Evolutionary conservation across 2,329 filamentous ascomycete species (phyloP).

Genomic region (Fusarium fracticaudum): DNA sequence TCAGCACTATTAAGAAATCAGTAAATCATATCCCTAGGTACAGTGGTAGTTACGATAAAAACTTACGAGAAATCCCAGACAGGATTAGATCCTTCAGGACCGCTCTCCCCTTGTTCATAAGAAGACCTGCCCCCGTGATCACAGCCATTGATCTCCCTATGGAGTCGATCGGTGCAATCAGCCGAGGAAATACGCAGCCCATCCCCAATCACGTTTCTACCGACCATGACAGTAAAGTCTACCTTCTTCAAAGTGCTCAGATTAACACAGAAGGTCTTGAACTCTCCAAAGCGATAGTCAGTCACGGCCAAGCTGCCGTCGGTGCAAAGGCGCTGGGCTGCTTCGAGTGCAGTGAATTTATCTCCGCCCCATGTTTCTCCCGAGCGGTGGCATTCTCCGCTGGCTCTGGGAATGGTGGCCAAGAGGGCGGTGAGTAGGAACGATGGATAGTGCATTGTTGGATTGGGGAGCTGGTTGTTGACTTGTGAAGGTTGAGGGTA

Average conservation of each 20-base stretch:
- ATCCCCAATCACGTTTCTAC: background rate
- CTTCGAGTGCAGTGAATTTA: background rate
- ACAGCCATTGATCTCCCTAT: background rate
- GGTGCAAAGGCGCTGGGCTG: background rate
- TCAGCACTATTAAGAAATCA: background rate
- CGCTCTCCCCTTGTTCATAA: background rate
- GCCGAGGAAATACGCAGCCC: background rate
- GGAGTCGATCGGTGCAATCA: background rate
- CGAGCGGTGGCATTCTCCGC: background rate
- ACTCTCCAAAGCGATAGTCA: background rate
- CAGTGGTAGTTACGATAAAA: background rate
- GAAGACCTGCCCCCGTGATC: background rate
- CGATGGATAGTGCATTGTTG: background rate
- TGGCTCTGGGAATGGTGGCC: background rate
- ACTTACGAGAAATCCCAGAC: background rate
- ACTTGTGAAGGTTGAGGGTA: background rate
- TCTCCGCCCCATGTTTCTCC: background rate
- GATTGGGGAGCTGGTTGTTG: fast-evolving
- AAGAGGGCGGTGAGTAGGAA: background rate
- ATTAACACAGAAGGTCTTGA: background rate
- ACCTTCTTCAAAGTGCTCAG: background rate
- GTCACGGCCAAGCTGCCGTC: background rate
- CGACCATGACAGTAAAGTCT: background rate
- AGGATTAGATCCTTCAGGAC: background rate
- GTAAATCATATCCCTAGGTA: background rate